phyloP scores from a whole-genome alignment of 352 stramenopile genomes.

The Pythium aristosporum region DNA sequence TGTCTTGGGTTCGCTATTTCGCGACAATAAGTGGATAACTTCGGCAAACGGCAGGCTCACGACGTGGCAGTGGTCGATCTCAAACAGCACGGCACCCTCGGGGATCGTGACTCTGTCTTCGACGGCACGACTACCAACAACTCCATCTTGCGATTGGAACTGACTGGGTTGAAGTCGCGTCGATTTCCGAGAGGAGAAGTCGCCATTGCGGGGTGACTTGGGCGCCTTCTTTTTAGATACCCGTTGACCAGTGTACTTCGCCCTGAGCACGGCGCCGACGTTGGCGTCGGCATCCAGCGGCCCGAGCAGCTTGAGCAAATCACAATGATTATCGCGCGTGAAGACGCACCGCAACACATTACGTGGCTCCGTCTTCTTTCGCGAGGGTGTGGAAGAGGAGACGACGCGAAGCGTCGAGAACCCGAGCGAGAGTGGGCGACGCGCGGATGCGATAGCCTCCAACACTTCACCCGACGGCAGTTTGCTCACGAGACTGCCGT shows the following conservation, averaged over 20 bases:
- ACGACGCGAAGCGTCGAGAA: conserved; percentile 33
- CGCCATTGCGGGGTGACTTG: neutral
- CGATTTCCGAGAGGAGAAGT: neutral
- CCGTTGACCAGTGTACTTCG: conserved; percentile 35
- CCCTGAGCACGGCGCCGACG: conserved; percentile 51
- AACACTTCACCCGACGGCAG: conserved; percentile 52
- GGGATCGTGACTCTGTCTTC: conserved; percentile 35
- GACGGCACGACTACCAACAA: conserved; percentile 2
- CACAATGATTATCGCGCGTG: conserved; percentile 36
- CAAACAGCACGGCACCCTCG: conserved; percentile 57
- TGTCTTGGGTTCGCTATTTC: conserved; percentile 41
- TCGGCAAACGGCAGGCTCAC: conserved; percentile 55
- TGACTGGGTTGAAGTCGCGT: neutral
- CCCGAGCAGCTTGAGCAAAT: conserved; percentile 42
- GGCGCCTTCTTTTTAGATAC: neutral
- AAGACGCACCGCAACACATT: conserved; percentile 56
- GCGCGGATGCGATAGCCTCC: conserved; percentile 42
- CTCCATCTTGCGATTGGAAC: neutral
- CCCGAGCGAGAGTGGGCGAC: conserved; percentile 52
- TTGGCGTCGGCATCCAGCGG: conserved; percentile 49
- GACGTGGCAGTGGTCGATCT: conserved; percentile 65
- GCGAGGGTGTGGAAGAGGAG: conserved; percentile 16
- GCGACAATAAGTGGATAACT: conserved; percentile 54
- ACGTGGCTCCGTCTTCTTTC: conserved; percentile 48
- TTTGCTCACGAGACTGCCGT: conserved; percentile 43